A percentile compares a stretch with the other conserved stretches of the same genome.
phyloP scores from a whole-genome alignment of 2,329 filamentous ascomycete species.

The Aspergillus flavus region DNA sequence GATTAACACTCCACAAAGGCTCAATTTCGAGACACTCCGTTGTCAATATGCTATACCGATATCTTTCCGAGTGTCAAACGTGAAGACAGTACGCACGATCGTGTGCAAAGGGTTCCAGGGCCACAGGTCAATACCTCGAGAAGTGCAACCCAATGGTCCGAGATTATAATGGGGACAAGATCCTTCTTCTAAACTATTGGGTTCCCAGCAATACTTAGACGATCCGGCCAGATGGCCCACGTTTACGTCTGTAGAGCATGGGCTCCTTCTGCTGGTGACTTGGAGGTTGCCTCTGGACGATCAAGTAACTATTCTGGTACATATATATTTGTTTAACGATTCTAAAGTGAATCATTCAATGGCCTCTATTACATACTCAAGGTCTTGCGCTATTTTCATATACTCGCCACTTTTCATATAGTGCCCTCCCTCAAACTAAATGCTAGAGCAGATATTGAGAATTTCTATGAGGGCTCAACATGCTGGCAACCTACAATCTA shows the following conservation, averaged over 20 bases:
- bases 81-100: conserved; percentile 49
- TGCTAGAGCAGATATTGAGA: background rate
- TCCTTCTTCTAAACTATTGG: background rate
- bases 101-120: conserved; percentile 22
- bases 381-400: background rate
- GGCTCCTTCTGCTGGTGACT: background rate
- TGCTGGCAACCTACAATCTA: background rate
- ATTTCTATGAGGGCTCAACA: background rate
- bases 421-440: background rate
- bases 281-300: background rate
- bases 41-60: conserved; percentile 42
- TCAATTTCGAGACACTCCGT: conserved; percentile 39
- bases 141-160: conserved; percentile 17
- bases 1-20: conserved; percentile 51
- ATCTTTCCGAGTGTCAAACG: conserved; percentile 38
- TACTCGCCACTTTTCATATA: background rate
- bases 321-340: background rate
- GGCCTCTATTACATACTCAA: background rate
- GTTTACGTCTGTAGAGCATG: background rate
- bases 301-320: background rate
- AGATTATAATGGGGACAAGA: background rate
- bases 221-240: background rate
- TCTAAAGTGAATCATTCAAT: background rate
- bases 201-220: background rate
- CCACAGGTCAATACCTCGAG: conserved; percentile 26